Evolutionary conservation across 1,139 yeast species (phyloP), one percentile per base, ranked within the genome.

Genomic region (Sugiyamaella grinbergsii): DNA sequence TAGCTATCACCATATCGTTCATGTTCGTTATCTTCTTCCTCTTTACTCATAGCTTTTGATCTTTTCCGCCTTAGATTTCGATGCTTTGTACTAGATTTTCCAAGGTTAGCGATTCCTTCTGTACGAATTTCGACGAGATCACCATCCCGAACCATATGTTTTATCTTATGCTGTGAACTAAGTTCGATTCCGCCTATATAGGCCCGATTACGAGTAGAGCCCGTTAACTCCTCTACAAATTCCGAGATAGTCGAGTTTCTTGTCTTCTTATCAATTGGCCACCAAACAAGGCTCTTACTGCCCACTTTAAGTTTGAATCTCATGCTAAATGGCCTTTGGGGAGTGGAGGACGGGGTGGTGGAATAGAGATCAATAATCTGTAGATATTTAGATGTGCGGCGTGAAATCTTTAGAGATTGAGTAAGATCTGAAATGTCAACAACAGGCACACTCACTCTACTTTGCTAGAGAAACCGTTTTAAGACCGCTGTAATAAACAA

Each of bases 31-130:
- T 32, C 33, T 19, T 15, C 29, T 16, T 29, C 24, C 11, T 15
- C 47, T 19, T 34, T 42, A 29, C 16, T 39, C 13, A 20, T n/a
- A 15, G 11, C 16, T n/a, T 22, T 28, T 23, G 19, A 4, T 16
- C 42, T 38, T 29, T 51, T 52, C 1, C 54, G 37, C 31, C 58
- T 49, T 16, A 36, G 43, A 47, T 57, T 60, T 22, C 62, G 28
- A 20, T 43, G 40, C 29, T 51, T 51, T 1, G 62, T 59, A 5
- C 53, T 42, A n/a, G 38, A 22, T 7, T 33, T 41, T 18, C 62
- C 61, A 2, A 41, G 41, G 8, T 56, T 55, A 13, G 58, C 56
- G 2, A 46, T 24, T 3, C 39, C 47, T 31, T 34, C n/a, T 5
- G 20, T 32, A 36, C 34, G 26, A 6, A 45, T 28, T 16, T 50